A percentile compares a stretch with the other conserved stretches of the same genome.
These are phyloP conservation scores for Physcia stellaris DNA, from an alignment of 495 filamentous ascomycete genomes.

Conservation along the genomic window DNA sequence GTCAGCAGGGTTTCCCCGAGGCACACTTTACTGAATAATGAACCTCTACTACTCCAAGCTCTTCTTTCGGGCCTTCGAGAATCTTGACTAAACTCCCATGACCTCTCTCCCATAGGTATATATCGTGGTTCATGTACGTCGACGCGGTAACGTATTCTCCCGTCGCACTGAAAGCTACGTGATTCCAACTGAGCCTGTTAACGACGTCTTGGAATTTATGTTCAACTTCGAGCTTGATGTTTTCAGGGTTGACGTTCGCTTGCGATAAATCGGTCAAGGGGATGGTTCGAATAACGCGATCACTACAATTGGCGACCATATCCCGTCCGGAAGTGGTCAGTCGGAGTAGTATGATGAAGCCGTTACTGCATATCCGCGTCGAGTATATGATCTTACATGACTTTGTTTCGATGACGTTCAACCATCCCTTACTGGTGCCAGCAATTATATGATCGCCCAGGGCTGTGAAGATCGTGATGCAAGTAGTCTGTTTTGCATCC, in stretches of 20 bases:
- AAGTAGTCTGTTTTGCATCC: conserved; percentile 88
- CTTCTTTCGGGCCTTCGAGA: conserved; percentile 87
- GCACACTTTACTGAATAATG: not conserved
- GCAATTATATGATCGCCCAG: conserved; percentile 77
- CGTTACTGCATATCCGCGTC: conserved; percentile 59
- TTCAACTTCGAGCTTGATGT: conserved; percentile 76
- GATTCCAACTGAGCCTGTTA: conserved; percentile 87
- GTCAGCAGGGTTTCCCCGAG: not conserved
- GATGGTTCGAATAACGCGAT: conserved; percentile 84
- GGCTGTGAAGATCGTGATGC: conserved; percentile 74
- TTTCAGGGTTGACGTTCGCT: conserved; percentile 29
- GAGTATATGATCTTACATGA: conserved; percentile 72
- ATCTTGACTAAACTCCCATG: conserved; percentile 93
- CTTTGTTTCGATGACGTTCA: conserved; percentile 81
- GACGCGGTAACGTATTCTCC: conserved; percentile 89
- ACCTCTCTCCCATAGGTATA: conserved; percentile 95
- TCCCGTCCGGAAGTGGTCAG: conserved; percentile 72
- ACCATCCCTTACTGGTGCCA: conserved; percentile 85
- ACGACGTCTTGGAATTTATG: conserved; percentile 98
- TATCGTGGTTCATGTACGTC: conserved; percentile 92
- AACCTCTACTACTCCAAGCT: conserved; percentile 75
- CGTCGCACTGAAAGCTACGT: conserved; percentile 81
- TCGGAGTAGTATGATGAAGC: conserved; percentile 79
- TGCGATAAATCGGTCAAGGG: conserved; percentile 51
- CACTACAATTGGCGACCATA: conserved; percentile 77